phyloP scores from a whole-genome alignment of 2,329 filamentous ascomycete species.

The Fusarium coicis region DNA sequence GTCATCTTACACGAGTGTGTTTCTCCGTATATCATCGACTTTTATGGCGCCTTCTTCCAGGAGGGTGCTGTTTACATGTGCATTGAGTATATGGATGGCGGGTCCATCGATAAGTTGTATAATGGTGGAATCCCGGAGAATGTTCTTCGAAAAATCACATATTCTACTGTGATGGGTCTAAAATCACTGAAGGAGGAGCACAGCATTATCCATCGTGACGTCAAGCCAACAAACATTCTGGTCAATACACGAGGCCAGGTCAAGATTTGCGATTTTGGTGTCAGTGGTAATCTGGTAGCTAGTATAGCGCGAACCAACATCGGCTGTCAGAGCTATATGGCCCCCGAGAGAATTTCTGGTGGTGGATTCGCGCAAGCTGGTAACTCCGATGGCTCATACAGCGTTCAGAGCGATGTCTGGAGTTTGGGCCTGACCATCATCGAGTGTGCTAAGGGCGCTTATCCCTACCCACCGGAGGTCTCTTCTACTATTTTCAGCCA shows the following conservation, averaged over 20 bases:
- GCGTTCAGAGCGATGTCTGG: constrained; percentile 98
- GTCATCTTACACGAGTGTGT: constrained; percentile 95
- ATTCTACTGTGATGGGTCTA: constrained; percentile 88
- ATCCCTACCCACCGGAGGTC: constrained; percentile 96
- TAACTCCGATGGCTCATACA: constrained; percentile 85
- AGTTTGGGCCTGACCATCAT: constrained; percentile 94
- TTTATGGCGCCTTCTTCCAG: constrained; percentile 98
- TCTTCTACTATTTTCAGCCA: constrained; percentile 99
- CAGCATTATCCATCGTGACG: constrained; percentile 98
- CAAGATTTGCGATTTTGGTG: constrained; percentile 99
- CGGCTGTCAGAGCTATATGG: constrained; percentile 99
- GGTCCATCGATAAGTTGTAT: constrained; percentile 97
- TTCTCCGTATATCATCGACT: constrained; percentile 97
- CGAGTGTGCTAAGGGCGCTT: constrained; percentile 92
- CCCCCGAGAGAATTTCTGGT: constrained; percentile 92
- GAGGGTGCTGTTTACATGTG: constrained; percentile 99
- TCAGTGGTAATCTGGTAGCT: constrained; percentile 94
- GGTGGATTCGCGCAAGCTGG: constrained; percentile 79
- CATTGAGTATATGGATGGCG: constrained; percentile 99
- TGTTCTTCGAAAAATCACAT: constrained; percentile 88
- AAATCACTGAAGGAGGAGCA: constrained; percentile 97
- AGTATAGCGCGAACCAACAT: constrained; percentile 99
- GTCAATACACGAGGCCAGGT: constrained; percentile 89
- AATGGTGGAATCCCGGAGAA: constrained; percentile 88
- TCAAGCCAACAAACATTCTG: constrained; percentile 98